Evolutionary conservation across 1,139 yeast species (phyloP).

Genomic region (Geotrichum restrictum): DNA sequence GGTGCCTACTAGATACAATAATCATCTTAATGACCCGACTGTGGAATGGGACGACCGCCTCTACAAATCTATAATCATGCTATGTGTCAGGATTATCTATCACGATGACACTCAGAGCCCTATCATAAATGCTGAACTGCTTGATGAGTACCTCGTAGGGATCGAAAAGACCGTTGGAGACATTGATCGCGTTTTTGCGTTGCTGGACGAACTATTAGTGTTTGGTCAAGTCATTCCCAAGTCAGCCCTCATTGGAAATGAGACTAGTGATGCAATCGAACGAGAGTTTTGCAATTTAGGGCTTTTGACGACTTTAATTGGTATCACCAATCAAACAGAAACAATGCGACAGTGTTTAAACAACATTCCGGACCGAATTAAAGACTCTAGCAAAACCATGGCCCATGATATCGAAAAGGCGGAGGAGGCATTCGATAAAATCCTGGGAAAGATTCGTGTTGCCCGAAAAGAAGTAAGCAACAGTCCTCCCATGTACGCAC

Average conservation of each 20-base stretch:
- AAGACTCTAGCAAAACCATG: background rate
- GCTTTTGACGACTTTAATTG: slow-evolving; percentile 10
- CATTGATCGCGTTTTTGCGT: slow-evolving; percentile 33
- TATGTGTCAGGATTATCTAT: slow-evolving; percentile 34
- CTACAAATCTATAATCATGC: slow-evolving; percentile 37
- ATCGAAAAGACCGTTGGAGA: slow-evolving; percentile 37
- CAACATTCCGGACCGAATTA: slow-evolving; percentile 3
- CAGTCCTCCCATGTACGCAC: slow-evolving; percentile 14
- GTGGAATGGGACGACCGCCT: slow-evolving; percentile 39
- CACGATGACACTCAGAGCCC: slow-evolving; percentile 33
- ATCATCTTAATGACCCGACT: slow-evolving; percentile 38
- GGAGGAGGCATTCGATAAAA: slow-evolving; percentile 15
- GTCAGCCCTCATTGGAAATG: background rate
- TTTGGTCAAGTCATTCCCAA: background rate
- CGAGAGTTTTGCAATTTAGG: slow-evolving; percentile 26
- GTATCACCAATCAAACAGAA: slow-evolving; percentile 17
- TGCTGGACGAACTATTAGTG: slow-evolving; percentile 29
- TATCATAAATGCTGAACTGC: slow-evolving; percentile 17
- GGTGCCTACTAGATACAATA: slow-evolving; percentile 36
- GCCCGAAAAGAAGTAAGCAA: slow-evolving; percentile 14
- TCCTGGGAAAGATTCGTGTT: slow-evolving; percentile 15
- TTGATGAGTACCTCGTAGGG: slow-evolving; percentile 27
- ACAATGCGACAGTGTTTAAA: slow-evolving; percentile 14
- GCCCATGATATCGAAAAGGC: slow-evolving; percentile 15
- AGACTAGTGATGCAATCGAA: slow-evolving; percentile 25